Evolutionary conservation across 2,329 filamentous ascomycete genomes (phyloP).

Genomic region (Amauroascus verrucosus): DNA sequence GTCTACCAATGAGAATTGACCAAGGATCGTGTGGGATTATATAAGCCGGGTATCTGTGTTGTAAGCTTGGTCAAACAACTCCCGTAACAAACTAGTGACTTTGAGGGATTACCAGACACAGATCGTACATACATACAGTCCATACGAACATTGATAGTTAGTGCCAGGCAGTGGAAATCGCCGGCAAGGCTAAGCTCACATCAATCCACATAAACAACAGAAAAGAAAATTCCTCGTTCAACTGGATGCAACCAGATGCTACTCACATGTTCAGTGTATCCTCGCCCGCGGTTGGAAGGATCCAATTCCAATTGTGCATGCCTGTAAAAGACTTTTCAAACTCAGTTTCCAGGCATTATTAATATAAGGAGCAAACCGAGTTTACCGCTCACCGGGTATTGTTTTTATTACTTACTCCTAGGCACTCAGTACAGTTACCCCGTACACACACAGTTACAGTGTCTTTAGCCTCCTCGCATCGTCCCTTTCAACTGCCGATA

Average conservation of each 20-base stretch:
- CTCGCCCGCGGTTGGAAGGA: too few relatives aligned
- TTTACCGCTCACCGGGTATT: constrained; percentile 6
- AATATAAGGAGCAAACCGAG: background rate
- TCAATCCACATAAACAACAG: too few relatives aligned
- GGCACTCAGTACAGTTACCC: background rate
- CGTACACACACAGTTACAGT: too few relatives aligned
- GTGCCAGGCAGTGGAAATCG: too few relatives aligned
- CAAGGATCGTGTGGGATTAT: background rate
- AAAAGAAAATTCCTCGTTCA: too few relatives aligned
- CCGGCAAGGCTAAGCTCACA: too few relatives aligned
- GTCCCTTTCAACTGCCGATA: background rate
- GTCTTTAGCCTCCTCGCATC: too few relatives aligned
- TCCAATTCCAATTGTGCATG: background rate
- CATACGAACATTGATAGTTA: too few relatives aligned
- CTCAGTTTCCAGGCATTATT: background rate
- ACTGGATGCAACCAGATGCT: too few relatives aligned
- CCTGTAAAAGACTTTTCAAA: background rate
- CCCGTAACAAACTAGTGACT: background rate
- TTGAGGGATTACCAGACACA: background rate
- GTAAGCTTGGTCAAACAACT: background rate
- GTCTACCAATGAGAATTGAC: background rate
- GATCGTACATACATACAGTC: too few relatives aligned
- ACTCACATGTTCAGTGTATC: too few relatives aligned
- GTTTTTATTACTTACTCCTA: background rate
- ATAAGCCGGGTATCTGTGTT: background rate